These are phyloP conservation scores for Knoxia roxburghii DNA, from an alignment of 257 asterid species.

Conservation along the genomic window DNA sequence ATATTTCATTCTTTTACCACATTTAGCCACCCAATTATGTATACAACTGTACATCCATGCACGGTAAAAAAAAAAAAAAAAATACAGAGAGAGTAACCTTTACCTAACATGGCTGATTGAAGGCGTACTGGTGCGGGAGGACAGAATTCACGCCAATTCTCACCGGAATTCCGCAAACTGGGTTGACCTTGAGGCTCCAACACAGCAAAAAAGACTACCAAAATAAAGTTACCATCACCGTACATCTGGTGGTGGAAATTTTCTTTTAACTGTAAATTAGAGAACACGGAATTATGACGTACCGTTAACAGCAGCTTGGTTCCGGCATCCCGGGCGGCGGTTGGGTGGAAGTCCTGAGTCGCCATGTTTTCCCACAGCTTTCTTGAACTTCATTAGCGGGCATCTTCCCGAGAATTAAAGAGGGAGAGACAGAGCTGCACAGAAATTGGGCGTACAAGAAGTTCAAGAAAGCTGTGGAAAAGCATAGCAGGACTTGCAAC, in stretches of 20 bases:
- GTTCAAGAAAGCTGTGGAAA: conserved; percentile 99
- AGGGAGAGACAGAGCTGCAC: too few relatives aligned
- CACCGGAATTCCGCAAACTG: background rate
- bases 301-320: too few relatives aligned
- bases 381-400: conserved; percentile 36
- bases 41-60: too few relatives aligned
- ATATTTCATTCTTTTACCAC: too few relatives aligned
- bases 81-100: too few relatives aligned
- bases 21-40: too few relatives aligned
- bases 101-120: background rate
- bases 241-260: background rate
- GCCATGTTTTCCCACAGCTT: conserved; percentile 62
- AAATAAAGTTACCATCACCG: background rate
- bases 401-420: too few relatives aligned
- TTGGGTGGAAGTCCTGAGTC: conserved; percentile 36
- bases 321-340: too few relatives aligned
- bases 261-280: too few relatives aligned
- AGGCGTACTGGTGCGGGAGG: too few relatives aligned
- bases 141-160: background rate
- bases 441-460: conserved; percentile 18
- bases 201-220: background rate
- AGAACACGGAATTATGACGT: too few relatives aligned
- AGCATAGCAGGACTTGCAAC: conserved; percentile 53
- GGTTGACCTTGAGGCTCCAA: background rate
- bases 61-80: too few relatives aligned